Evolutionary conservation across 192 early-diverging fungal species (phyloP), one percentile per base, ranked within the genome.

Genomic region (Gamsiella multidivaricata): DNA sequence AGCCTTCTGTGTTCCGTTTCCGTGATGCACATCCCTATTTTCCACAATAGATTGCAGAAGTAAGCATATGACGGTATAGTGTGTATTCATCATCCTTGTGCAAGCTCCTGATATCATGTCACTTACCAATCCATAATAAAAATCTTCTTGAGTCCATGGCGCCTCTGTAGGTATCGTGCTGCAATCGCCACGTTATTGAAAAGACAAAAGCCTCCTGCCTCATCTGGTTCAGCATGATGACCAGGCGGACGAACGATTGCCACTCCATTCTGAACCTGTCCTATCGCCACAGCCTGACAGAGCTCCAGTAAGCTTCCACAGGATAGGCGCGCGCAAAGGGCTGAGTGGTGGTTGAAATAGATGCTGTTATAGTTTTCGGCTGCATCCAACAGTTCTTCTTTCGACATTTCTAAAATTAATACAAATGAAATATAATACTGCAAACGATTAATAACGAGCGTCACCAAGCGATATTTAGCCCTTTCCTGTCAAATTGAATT

Each of bases 231-330:
- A 0, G 96, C 93, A 79, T 97, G 96, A 82, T 98, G 96, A 14
- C 96, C 96, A 1, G 96, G 96, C 3, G 96, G 96, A 68, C 96
- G 84, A 37, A 98, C 86, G 43, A 97, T 89, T 0, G 96, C 96
- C 63, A 98, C 83, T 1, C 91, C 95, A 62, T 95, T 94, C 14
- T 83, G 57, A 29, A 95, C 84, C 18, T 69, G 60, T 22, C 91
- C 89, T 0, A 32, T 63, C 17, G 86, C 87, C 0, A 98, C 94
- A 18, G 88, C 89, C 26, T 87, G 75, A 62, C 93, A 93, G 8
- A 92, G 68, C 45, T 90, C 84, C 28, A 96, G 82, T 7, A 93
- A 83, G 32, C 91, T 92, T 32, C 93, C 94, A 18, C 91, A 91
- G 8, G 94, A 88, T 49, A 96, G 69, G 14, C 85, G 66, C 0